phyloP scores from a whole-genome alignment of 2,329 filamentous ascomycete species.

The Sporothrix schenckii region DNA sequence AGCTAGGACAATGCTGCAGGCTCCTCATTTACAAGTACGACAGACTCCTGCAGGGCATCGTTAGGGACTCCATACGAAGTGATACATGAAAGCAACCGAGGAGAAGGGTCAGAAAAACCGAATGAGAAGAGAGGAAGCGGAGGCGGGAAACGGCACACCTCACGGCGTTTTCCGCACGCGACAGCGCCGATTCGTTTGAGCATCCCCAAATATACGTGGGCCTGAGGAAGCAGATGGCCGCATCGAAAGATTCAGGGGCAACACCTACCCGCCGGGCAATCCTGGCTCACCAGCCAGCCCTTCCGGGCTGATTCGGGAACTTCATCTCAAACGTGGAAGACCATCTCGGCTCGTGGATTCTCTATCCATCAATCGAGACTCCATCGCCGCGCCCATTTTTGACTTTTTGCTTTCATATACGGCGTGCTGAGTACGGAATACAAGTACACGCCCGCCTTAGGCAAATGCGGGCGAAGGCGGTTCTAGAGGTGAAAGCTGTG shows the following conservation, averaged over 20 bases:
- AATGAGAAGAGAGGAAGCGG: neutral
- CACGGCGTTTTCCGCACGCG: neutral
- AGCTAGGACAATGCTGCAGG: neutral
- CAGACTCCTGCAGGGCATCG: neutral
- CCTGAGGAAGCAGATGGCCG: neutral
- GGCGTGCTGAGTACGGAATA: too few species aligned
- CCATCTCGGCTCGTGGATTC: constrained; percentile 6
- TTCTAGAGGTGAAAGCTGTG: neutral
- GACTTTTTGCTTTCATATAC: neutral
- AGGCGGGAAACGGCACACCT: neutral
- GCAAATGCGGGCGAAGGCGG: neutral
- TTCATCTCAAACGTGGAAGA: neutral
- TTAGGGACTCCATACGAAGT: constrained; percentile 1
- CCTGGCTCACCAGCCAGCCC: neutral
- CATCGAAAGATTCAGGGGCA: neutral
- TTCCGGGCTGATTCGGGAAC: constrained; percentile 17
- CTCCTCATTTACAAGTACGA: neutral
- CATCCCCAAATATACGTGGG: neutral
- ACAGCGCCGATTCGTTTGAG: constrained; percentile 8
- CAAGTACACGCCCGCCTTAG: neutral
- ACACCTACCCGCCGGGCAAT: neutral
- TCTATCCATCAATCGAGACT: neutral
- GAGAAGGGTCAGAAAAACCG: neutral
- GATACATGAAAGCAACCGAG: neutral
- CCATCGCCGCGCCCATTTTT: neutral